Conservation (phyloP, 2,329 filamentous ascomycete species). For the Rosellinia necatrix region DNA sequence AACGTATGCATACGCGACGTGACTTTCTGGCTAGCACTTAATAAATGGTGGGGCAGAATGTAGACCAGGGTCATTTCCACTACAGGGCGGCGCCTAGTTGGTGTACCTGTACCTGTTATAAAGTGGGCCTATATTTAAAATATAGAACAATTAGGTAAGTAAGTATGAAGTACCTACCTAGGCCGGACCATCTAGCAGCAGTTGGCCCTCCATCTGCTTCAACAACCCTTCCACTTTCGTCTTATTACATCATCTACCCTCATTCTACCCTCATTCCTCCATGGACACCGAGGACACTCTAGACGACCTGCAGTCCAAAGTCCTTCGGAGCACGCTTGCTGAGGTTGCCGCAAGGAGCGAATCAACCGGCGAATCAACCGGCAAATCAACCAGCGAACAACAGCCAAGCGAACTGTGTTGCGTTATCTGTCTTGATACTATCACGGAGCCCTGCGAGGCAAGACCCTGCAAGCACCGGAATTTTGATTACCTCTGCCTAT, state of each 20-base stretch:
- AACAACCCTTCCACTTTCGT: not conserved
- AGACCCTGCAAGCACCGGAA: constrained; percentile 77
- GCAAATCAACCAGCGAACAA: constrained; percentile 37
- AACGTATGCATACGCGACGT: constrained; percentile 11
- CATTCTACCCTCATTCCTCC: constrained; percentile 5
- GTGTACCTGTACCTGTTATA: no score
- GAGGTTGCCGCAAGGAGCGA: constrained; percentile 43
- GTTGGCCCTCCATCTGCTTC: not conserved
- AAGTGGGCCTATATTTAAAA: no score
- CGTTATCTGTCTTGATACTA: constrained; percentile 82
- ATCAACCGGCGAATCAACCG: constrained; percentile 37
- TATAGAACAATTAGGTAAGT: no score
- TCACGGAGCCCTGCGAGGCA: constrained; percentile 73
- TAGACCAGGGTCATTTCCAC: no score
- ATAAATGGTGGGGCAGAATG: no score
- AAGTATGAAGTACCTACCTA: no score
- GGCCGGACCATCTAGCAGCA: no score
- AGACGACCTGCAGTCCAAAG: constrained; percentile 46
- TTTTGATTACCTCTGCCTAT: constrained; percentile 85
- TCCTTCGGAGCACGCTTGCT: constrained; percentile 51
- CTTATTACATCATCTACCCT: not conserved
- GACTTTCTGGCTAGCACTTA: not conserved
- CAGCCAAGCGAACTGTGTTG: constrained; percentile 59
- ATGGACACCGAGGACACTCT: constrained; percentile 39
- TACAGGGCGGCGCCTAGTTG: no score